Evolutionary conservation across 371 early-diverging fungal species (phyloP), one percentile per base, ranked within the genome.

Genomic region (Cokeromyces recurvatus): DNA sequence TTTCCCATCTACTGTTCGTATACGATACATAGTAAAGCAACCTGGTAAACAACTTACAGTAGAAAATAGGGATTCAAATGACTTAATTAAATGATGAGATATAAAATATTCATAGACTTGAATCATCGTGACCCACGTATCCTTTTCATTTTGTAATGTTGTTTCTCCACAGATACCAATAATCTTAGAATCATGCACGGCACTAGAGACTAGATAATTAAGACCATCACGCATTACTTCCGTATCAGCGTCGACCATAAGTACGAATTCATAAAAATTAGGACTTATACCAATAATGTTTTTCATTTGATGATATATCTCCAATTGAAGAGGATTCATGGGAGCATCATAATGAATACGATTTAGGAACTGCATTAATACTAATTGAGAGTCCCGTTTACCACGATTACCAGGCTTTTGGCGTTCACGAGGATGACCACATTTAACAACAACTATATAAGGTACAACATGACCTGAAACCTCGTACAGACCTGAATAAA

Each of bases 21-120:
- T 68, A 34, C 96, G 82, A 66, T 96, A 98, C 88, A 94, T 89
- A 48, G 89, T 90, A 79, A 98, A 97, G 71, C 97, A 96, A 20
- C 98, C 97, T 2, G 97, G 97, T 57, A 96, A 75, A 73, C 98
- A 97, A 15, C 96, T 94, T 22, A 96, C 97, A 24, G 89, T 79
- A 1, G 99, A 99, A 62, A 99, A 99, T 34, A 99, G 84, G 20
- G 95, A 94, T 75, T 99, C 99, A 75, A 99, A 99, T 0, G 99
- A 90, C 72, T 98, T 98, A 38, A 93, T 85, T 54, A 98, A 67
- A 63, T 97, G 95, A 72, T 98, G 99, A 27, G 97, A 95, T 48
- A 98, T 98, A 63, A 94, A 99, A 82, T 99, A 97, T 61, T 95
- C 95, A 72, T 93, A 97, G 21, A 99, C 98, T 66, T 99, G 99